These are phyloP conservation scores for Neospermospora avenae DNA, from an alignment of 2,329 filamentous ascomycete genomes.

Conservation along the genomic window DNA sequence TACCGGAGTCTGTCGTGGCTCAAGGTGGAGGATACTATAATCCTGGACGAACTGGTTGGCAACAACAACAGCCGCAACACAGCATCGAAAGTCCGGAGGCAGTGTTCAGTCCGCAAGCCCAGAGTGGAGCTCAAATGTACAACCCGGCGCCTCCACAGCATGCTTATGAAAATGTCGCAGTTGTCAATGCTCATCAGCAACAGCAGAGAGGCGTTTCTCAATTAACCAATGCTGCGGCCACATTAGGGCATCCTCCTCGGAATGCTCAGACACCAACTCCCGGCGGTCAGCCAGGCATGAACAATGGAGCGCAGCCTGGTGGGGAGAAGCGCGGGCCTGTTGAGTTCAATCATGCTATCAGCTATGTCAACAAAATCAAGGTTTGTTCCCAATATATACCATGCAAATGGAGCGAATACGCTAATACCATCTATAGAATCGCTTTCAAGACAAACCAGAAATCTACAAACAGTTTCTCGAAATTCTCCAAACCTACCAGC, in stretches of 20 bases:
- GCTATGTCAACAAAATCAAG: constrained; percentile 99
- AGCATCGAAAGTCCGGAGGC: constrained; percentile 61
- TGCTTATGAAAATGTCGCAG: constrained; percentile 41
- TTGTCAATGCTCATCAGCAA: constrained; percentile 51
- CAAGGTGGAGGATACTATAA: constrained; percentile 41
- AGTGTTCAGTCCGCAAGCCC: constrained; percentile 56
- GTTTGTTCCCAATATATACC: constrained; percentile 45
- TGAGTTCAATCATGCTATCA: constrained; percentile 98
- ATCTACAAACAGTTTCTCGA: constrained; percentile 99
- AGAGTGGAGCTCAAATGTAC: constrained; percentile 48
- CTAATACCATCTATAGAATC: constrained; percentile 61
- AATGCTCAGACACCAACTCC: constrained; percentile 61
- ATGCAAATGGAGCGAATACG: constrained; percentile 9
- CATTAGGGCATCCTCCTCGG: constrained; percentile 43
- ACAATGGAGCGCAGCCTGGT: constrained; percentile 58
- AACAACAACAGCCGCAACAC: constrained; percentile 50
- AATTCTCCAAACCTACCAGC: constrained; percentile 95
- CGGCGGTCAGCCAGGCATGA: constrained; percentile 52
- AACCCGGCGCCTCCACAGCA: constrained; percentile 40
- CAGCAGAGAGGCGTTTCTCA: constrained; percentile 65
- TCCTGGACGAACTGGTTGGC: constrained; percentile 44
- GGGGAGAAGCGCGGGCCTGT: constrained; percentile 89
- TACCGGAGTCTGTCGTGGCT: constrained; percentile 36
- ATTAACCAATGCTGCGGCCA: constrained; percentile 57
- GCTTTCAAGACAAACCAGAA: constrained; percentile 92